Conservation (phyloP, 495 filamentous ascomycete species). For the Paragyromitra xinjiangensis region DNA sequence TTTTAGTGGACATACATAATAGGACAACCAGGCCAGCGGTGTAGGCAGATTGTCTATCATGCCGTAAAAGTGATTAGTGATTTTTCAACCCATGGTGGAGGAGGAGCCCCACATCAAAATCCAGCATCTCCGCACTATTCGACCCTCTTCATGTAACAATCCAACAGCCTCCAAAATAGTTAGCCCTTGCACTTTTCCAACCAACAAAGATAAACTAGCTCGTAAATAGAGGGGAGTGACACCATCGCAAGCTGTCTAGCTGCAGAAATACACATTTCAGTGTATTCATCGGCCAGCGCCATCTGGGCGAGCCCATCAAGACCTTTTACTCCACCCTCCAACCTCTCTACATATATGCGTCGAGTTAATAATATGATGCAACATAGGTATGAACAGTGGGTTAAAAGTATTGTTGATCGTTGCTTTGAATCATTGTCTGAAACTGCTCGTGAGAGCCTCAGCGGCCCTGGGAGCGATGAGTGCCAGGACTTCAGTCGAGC, state of each 20-base stretch:
- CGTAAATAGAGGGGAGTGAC: constrained; percentile 15
- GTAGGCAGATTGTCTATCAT: constrained; percentile 54
- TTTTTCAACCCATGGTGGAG: not conserved
- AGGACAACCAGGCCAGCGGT: constrained; percentile 48
- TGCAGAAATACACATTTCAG: constrained; percentile 53
- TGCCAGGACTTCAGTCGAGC: constrained; percentile 54
- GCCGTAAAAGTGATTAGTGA: not conserved
- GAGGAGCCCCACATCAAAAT: constrained; percentile 43
- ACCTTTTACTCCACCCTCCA: not conserved
- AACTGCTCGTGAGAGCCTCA: constrained; percentile 42
- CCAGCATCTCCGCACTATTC: constrained; percentile 56
- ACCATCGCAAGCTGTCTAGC: constrained; percentile 57
- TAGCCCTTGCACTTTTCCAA: constrained; percentile 18
- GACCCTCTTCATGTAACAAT: constrained; percentile 52
- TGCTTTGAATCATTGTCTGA: constrained; percentile 44
- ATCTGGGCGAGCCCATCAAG: constrained; percentile 6
- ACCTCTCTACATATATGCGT: constrained; percentile 69
- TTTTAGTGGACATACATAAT: constrained; percentile 36
- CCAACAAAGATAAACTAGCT: not conserved
- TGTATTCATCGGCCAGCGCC: constrained; percentile 45
- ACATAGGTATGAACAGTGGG: constrained; percentile 55
- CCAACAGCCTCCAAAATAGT: constrained; percentile 53
- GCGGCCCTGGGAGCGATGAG: constrained; percentile 48
- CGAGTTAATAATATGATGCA: constrained; percentile 76
- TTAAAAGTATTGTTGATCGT: constrained; percentile 53